Conservation (phyloP, 192 early-diverging fungal genomes). For the Borealophlyctis nickersoniae region DNA sequence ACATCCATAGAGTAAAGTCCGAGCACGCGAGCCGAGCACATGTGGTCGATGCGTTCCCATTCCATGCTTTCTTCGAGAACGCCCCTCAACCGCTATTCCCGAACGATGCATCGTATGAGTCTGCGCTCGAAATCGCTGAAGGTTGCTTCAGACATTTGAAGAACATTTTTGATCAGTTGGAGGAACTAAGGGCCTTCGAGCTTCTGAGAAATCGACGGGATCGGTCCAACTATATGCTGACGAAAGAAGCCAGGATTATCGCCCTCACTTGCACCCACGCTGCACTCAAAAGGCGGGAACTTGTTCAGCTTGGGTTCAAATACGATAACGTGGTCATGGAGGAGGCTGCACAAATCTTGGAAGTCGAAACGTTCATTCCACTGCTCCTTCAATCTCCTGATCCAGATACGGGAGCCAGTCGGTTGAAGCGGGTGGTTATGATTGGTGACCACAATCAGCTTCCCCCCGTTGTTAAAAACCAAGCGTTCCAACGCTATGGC, state of each 20-base stretch:
- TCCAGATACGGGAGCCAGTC: constrained; percentile 49
- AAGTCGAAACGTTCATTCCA: constrained; percentile 94
- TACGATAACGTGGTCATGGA: constrained; percentile 97
- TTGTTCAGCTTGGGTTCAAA: constrained; percentile 86
- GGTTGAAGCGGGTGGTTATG: constrained; percentile 84
- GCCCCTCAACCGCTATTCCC: constrained; percentile 72
- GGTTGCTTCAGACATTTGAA: constrained; percentile 83
- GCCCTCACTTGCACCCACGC: constrained; percentile 98
- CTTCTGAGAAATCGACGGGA: constrained; percentile 74
- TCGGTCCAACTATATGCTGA: constrained; percentile 85
- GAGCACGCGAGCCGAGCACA: constrained; percentile 22
- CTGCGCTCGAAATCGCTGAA: constrained; percentile 57
- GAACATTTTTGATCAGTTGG: constrained; percentile 80
- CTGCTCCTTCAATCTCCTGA: constrained; percentile 70
- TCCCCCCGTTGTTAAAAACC: constrained; percentile 92
- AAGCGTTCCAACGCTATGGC: constrained; percentile 76
- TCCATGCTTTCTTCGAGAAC: constrained; percentile 70
- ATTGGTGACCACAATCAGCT: constrained; percentile 98
- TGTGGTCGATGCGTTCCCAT: constrained; percentile 72
- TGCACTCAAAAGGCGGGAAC: constrained; percentile 82
- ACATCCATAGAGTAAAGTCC: constrained; percentile 33
- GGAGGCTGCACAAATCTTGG: constrained; percentile 92
- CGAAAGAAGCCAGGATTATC: constrained; percentile 93
- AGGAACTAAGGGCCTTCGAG: constrained; percentile 93
- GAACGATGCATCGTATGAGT: constrained; percentile 40